These are phyloP conservation scores for Begonia loranthoides DNA, from an alignment of 306 rosid species.

Conservation along the genomic window DNA sequence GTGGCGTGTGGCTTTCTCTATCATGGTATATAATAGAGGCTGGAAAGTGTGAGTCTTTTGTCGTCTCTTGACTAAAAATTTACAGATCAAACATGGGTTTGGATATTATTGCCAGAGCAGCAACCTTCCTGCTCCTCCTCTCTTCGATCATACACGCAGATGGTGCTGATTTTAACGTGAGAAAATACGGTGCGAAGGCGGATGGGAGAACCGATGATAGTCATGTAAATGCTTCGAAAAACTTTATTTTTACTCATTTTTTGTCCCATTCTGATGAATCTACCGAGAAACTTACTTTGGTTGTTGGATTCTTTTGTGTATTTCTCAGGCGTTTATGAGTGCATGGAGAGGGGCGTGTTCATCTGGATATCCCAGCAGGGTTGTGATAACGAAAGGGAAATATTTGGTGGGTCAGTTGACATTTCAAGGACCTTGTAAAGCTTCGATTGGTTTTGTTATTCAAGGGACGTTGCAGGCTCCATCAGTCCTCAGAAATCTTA, in stretches of 20 bases:
- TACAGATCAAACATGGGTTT: constrained; percentile 7
- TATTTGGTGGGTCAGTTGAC: constrained; percentile 3
- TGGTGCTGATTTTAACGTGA: constrained; percentile 16
- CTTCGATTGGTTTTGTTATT: constrained; percentile 21
- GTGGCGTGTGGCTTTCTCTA: constrained; percentile 8
- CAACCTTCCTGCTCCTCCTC: constrained; percentile 7
- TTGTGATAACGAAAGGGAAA: constrained; percentile 13
- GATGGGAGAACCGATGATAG: constrained; percentile 21
- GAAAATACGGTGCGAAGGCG: constrained; percentile 22
- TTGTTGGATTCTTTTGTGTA: not conserved
- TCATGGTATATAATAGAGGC: not conserved
- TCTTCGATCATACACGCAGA: constrained; percentile 3
- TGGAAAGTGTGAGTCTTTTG: too few species aligned
- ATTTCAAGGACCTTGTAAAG: constrained; percentile 32
- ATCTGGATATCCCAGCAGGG: constrained; percentile 9
- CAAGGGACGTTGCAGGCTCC: constrained; percentile 26
- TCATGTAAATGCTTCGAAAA: constrained; percentile 1
- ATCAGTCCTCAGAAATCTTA: not conserved
- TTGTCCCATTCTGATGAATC: too few species aligned
- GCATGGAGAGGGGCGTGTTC: constrained; percentile 32
- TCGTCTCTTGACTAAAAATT: not conserved
- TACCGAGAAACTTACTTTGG: not conserved
- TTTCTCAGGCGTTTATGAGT: constrained; percentile 15
- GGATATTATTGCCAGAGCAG: constrained; percentile 2
- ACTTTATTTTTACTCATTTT: not conserved